phyloP scores from a whole-genome alignment of 75 land plant species.

The Sequoiadendron giganteum region DNA sequence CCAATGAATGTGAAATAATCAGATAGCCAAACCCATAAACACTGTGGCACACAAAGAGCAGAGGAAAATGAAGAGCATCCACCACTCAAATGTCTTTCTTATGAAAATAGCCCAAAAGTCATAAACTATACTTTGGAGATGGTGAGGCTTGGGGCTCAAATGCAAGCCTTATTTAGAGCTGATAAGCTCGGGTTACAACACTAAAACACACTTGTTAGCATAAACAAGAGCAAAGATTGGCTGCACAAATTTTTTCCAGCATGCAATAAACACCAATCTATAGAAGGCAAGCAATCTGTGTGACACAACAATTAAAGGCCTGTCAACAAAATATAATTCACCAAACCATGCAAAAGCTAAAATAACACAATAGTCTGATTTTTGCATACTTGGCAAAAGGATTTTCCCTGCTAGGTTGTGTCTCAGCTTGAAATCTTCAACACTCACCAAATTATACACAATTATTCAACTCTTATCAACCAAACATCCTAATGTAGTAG shows the following conservation, averaged over 20 bases:
- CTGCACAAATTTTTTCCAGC: not conserved
- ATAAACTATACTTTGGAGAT: not conserved
- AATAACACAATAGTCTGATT: not conserved
- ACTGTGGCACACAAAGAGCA: not conserved
- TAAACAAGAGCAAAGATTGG: not conserved
- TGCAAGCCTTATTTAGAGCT: not conserved
- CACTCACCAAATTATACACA: not conserved
- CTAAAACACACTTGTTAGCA: not conserved
- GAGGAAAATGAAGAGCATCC: not conserved
- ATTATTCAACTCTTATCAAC: not conserved
- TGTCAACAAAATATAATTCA: too few species aligned
- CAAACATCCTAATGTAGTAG: not conserved
- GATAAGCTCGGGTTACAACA: not conserved
- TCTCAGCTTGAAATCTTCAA: not conserved
- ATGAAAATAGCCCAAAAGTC: not conserved
- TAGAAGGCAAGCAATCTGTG: not conserved
- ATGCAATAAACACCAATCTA: not conserved
- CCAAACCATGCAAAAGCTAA: not conserved
- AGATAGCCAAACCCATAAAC: not conserved
- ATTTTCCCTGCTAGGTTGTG: not conserved
- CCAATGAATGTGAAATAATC: not conserved
- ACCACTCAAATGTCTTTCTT: not conserved
- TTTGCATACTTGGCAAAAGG: not conserved
- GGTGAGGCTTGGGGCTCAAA: not conserved
- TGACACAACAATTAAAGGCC: too few species aligned